These are phyloP conservation scores for Dryas integrifolia DNA, from an alignment of 331 rosid species.

Conservation along the genomic window DNA sequence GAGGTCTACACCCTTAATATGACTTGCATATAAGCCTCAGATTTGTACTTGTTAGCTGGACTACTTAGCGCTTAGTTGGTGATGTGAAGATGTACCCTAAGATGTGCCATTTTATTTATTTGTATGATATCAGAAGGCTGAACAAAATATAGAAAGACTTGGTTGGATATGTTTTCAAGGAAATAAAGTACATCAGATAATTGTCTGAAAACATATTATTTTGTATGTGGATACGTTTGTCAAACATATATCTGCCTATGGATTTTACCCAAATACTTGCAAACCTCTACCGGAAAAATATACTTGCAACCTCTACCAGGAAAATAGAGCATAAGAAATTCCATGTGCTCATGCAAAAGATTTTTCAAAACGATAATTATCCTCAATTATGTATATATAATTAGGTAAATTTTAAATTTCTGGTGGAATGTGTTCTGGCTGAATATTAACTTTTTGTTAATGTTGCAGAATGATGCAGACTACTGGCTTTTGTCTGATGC, in stretches of 20 bases:
- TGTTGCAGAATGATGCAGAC: conserved; percentile 87
- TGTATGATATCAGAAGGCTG: too few species aligned
- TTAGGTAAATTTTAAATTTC: not conserved
- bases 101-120: too few species aligned
- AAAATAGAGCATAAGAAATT: not conserved
- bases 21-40: not conserved
- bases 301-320: not conserved
- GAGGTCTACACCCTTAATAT: not conserved
- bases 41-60: not conserved
- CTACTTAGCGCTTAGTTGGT: not conserved
- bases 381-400: not conserved
- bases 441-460: conserved; percentile 16
- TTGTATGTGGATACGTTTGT: too few species aligned
- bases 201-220: too few species aligned
- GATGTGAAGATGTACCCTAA: too few species aligned
- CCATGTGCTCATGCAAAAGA: not conserved
- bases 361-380: not conserved
- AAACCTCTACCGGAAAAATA: not conserved
- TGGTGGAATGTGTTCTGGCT: not conserved
- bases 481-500: conserved; percentile 98
- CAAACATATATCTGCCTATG: too few species aligned
- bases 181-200: too few species aligned
- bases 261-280: not conserved
- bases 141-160: too few species aligned
- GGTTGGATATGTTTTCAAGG: too few species aligned